Evolutionary conservation across 2,329 filamentous ascomycete species (phyloP).

Genomic region (Monosporascus cannonballus): DNA sequence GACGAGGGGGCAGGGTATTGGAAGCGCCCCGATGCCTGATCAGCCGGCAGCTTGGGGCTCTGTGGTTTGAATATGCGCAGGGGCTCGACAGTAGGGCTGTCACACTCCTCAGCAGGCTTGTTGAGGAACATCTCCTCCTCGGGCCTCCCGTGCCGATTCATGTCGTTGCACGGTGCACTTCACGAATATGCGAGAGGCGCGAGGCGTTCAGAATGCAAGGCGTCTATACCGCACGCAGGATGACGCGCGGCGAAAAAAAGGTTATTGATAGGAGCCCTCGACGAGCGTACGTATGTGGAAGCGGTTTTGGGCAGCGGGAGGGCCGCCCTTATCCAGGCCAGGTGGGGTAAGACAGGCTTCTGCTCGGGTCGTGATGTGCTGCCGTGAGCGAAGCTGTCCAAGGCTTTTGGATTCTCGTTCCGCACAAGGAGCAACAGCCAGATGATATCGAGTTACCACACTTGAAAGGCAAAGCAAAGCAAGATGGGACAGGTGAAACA

Average conservation of each 20-base stretch:
- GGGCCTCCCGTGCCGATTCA: slow-evolving; percentile 58
- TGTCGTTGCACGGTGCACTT: slow-evolving; percentile 28
- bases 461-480: slow-evolving; percentile 4
- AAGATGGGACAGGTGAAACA: slow-evolving; percentile 16
- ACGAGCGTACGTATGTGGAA: neutral
- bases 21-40: slow-evolving; percentile 35
- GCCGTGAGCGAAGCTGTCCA: slow-evolving; percentile 10
- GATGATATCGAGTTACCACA: slow-evolving; percentile 7
- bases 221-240: slow-evolving; percentile 9
- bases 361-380: neutral
- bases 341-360: slow-evolving; percentile 19
- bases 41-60: slow-evolving; percentile 49
- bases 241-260: slow-evolving; percentile 15
- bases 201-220: slow-evolving; percentile 5
- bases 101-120: slow-evolving; percentile 47
- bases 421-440: slow-evolving; percentile 3
- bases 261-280: slow-evolving; percentile 19
- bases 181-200: slow-evolving; percentile 15
- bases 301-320: slow-evolving; percentile 3
- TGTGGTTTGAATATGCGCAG: slow-evolving; percentile 78
- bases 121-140: slow-evolving; percentile 81
- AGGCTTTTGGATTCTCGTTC: slow-evolving; percentile 1
- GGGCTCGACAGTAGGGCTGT: slow-evolving; percentile 77
- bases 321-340: slow-evolving; percentile 16
- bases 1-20: slow-evolving; percentile 44